phyloP scores from a whole-genome alignment of 345 rosid genomes.

The Gossypioides kirkii region DNA sequence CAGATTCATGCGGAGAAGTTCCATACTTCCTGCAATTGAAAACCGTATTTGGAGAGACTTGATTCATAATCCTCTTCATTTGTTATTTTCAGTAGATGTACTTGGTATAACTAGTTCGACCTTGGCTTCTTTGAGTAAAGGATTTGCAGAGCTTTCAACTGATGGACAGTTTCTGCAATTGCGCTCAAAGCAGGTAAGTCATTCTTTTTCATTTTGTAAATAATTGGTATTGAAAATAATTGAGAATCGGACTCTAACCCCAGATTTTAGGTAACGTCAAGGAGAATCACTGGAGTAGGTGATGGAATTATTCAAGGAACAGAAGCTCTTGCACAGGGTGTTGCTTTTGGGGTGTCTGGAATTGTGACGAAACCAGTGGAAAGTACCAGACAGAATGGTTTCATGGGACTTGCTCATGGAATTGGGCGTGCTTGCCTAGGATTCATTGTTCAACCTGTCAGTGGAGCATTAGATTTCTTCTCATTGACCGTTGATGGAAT shows the following conservation, averaged over 20 bases:
- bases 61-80: conserved; percentile 93
- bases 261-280: conserved; percentile 66
- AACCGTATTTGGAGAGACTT: conserved; percentile 93
- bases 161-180: conserved; percentile 93
- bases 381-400: conserved; percentile 87
- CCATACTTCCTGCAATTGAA: conserved; percentile 73
- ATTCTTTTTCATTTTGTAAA: conserved; percentile 7
- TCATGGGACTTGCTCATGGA: conserved; percentile 92
- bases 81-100: conserved; percentile 89
- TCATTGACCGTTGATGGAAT: conserved; percentile 94
- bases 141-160: conserved; percentile 96
- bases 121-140: conserved; percentile 90
- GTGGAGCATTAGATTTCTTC: conserved; percentile 95
- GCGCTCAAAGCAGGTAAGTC: conserved; percentile 80
- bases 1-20: conserved; percentile 93
- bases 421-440: conserved; percentile 86
- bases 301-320: conserved; percentile 94
- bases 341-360: conserved; percentile 98
- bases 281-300: conserved; percentile 94
- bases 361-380: conserved; percentile 91
- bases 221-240: not conserved
- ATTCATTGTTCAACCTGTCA: conserved; percentile 80
- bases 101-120: conserved; percentile 99
- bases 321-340: conserved; percentile 97
- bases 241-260: conserved; percentile 19